Conservation (phyloP, 2,329 filamentous ascomycete genomes). For the Cladophialophora yegresii region DNA sequence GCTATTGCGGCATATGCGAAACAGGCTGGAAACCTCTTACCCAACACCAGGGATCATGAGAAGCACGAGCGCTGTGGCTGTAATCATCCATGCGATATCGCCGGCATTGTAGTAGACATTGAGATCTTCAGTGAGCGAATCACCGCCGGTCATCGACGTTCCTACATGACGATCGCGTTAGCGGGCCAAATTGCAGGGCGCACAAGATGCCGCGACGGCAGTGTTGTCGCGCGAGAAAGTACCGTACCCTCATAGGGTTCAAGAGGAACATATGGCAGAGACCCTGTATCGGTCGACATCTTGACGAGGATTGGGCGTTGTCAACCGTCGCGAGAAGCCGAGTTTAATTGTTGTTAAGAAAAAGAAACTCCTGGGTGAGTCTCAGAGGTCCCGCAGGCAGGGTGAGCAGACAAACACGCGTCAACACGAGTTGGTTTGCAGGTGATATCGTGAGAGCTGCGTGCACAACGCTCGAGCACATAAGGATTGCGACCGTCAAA, state of each 20-base stretch:
- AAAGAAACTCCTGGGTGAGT: background rate
- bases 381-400: conserved; percentile 7
- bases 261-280: conserved; percentile 31
- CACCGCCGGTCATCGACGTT: conserved; percentile 65
- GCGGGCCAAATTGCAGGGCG: conserved; percentile 41
- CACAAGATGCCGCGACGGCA: background rate
- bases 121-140: conserved; percentile 67
- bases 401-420: background rate
- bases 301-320: background rate
- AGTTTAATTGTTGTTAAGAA: background rate
- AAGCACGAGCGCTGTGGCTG: conserved; percentile 74
- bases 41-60: conserved; percentile 92
- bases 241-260: conserved; percentile 27
- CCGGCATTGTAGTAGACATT: conserved; percentile 86
- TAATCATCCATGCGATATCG: conserved; percentile 79
- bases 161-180: conserved; percentile 40
- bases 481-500: background rate
- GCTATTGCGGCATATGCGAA: background rate
- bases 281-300: conserved; percentile 38
- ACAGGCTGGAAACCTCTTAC: conserved; percentile 43
- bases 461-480: background rate
- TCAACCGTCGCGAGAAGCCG: background rate
- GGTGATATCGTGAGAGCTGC: background rate
- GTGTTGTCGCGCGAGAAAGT: background rate
- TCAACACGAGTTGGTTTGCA: conserved; percentile 4